Percentiles rank a stretch among this genome's conserved stretches.
These are phyloP conservation scores for Pachyrhizus erosus DNA, from an alignment of 306 rosid genomes.

Conservation along the genomic window DNA sequence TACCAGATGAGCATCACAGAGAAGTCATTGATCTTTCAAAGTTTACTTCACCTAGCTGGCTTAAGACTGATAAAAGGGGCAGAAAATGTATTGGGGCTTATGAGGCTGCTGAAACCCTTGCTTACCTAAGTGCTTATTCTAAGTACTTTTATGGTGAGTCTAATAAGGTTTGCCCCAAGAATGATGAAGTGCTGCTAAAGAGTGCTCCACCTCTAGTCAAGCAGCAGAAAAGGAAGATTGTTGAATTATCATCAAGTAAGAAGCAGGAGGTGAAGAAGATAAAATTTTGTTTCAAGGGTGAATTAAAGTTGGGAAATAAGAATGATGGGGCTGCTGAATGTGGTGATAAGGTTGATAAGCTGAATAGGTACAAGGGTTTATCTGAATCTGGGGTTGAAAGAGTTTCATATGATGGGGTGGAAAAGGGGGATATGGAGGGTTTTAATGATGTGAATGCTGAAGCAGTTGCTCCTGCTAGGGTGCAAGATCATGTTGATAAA, in stretches of 20 bases:
- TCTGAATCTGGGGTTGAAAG: neutral
- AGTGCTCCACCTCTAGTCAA: neutral
- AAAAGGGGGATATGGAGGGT: neutral
- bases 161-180: neutral
- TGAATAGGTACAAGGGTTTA: neutral
- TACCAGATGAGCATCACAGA: neutral
- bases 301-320: neutral
- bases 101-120: slow-evolving; percentile 38
- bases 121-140: neutral
- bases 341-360: neutral
- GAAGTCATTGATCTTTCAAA: neutral
- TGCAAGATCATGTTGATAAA: neutral
- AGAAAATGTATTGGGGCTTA: neutral
- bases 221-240: neutral
- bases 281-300: neutral
- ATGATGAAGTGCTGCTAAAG: neutral
- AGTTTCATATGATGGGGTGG: neutral
- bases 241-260: neutral
- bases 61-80: slow-evolving; percentile 23
- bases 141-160: neutral
- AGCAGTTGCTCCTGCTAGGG: neutral
- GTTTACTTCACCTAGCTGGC: slow-evolving; percentile 23
- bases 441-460: neutral
- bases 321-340: neutral
- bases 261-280: neutral